Evolutionary conservation across 2,329 filamentous ascomycete species (phyloP).

Genomic region (Paraphoma sp.): DNA sequence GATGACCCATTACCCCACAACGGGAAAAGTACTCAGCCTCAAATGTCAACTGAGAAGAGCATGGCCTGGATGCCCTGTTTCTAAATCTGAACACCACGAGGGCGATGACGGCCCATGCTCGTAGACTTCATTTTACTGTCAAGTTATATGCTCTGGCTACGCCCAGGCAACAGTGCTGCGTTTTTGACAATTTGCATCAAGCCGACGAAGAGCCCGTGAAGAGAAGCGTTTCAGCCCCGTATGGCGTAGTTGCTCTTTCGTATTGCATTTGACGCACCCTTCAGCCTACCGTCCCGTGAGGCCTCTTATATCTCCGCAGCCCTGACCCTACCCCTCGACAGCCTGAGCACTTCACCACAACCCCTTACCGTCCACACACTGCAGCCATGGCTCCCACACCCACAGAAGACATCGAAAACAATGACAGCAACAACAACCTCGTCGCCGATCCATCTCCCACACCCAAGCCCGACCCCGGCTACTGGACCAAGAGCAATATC

Average conservation of each 20-base stretch:
- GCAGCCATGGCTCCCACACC: slow-evolving; percentile 36
- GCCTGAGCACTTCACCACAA: neutral
- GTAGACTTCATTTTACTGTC: slow-evolving; percentile 25
- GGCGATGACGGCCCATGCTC: slow-evolving; percentile 24
- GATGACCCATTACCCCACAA: slow-evolving; percentile 27
- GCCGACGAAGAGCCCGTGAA: slow-evolving; percentile 12
- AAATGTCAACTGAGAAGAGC: slow-evolving; percentile 21
- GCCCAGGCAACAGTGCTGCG: slow-evolving; percentile 14
- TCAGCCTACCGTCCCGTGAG: slow-evolving; percentile 9
- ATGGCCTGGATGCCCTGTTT: slow-evolving; percentile 30
- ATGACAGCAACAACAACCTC: slow-evolving; percentile 7
- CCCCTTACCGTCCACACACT: neutral
- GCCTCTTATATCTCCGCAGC: slow-evolving; percentile 8
- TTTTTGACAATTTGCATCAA: slow-evolving; percentile 13
- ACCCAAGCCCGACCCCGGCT: slow-evolving; percentile 15
- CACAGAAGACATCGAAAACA: slow-evolving; percentile 5
- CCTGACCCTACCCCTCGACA: neutral
- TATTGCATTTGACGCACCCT: slow-evolving; percentile 12
- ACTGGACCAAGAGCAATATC: slow-evolving; percentile 37
- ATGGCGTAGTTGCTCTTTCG: slow-evolving; percentile 22
- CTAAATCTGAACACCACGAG: slow-evolving; percentile 20
- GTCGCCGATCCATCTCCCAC: slow-evolving; percentile 11
- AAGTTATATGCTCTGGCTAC: slow-evolving; percentile 34
- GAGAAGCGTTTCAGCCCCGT: slow-evolving; percentile 21
- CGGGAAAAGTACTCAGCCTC: slow-evolving; percentile 37